Evolutionary conservation across 2,329 filamentous ascomycete genomes (phyloP), one percentile per base, ranked within the genome.

Genomic region (Ophiobolus disseminans): DNA sequence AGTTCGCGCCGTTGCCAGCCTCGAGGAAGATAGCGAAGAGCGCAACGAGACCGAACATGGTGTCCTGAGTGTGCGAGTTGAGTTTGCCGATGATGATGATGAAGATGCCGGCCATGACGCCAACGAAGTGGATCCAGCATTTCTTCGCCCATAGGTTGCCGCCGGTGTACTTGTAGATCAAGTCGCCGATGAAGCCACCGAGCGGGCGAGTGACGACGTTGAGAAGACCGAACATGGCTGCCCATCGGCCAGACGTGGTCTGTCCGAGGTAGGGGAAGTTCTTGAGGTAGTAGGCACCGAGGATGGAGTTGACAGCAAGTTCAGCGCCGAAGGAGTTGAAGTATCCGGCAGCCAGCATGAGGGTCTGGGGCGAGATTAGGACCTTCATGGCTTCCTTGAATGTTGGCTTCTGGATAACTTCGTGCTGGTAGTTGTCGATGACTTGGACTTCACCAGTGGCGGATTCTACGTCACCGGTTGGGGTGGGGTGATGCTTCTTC

Each of bases 1-100:
- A 96, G 75, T 90, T 94, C 31, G 90, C 86, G 0, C 92, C 92
- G 68, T 96, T 96, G 32, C 86, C 86, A 2, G 88, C 90, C 70
- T 95, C 90, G 34, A 91, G 75, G 76, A 96, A 96, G 68, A 96
- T 81, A 1, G 89, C 90, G 76, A 91, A 82, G 8, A 90, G 82
- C 1, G 87, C 86, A 7, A 95, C 77, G 5, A 96, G 83, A 1
- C 89, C 90, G 46, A 94, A 86, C 80, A 95, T 86, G 2, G 83
- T 85, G 5, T 80, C 74, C 38, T 86, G 71, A 19, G 80, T 66
- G 20, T 85, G 81, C 0, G 89, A 81, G 69, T 94, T 76, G 0
- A 80, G 68, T n/a, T 84, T 62, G 3, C 86, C 86, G 55, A 88
- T 85, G n/a, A 81, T 78, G 55, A 89, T 74, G 48, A 82, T 75